Percentiles rank a stretch among this genome's conserved stretches.
Conservation (phyloP, 805 yeast genomes). For the Yamadazyma philogaea region DNA sequence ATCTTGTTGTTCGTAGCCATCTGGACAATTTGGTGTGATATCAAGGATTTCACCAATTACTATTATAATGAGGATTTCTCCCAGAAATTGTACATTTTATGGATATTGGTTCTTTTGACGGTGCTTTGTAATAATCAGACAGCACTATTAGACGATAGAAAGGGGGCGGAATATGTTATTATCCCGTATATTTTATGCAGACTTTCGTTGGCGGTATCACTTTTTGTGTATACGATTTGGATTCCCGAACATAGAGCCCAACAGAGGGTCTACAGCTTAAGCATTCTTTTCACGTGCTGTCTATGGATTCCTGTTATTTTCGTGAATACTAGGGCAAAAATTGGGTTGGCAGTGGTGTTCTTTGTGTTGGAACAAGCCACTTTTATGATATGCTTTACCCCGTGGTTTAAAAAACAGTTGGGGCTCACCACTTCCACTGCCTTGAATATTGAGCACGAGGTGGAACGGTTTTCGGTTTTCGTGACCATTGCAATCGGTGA, state of each 20-base stretch:
- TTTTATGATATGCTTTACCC: constrained; percentile 44
- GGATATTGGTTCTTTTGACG: constrained; percentile 51
- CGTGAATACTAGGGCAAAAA: constrained; percentile 42
- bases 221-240: constrained; percentile 41
- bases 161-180: constrained; percentile 42
- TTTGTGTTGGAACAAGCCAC: constrained; percentile 40
- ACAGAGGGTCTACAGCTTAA: constrained; percentile 36
- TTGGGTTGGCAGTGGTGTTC: constrained; percentile 42
- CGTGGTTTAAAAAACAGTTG: constrained; percentile 42
- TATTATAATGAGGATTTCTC: constrained; percentile 59
- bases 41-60: constrained; percentile 61
- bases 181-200: constrained; percentile 50
- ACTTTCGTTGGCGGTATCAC: constrained; percentile 31
- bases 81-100: constrained; percentile 50
- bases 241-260: constrained; percentile 52
- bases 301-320: constrained; percentile 55
- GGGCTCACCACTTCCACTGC: constrained; percentile 53
- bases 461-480: constrained; percentile 57
- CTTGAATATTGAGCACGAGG: constrained; percentile 63
- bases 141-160: constrained; percentile 26
- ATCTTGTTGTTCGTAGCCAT: constrained; percentile 52
- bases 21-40: constrained; percentile 65
- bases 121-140: constrained; percentile 50
- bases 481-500: constrained; percentile 66
- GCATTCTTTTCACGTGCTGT: constrained; percentile 31